Conservation (phyloP, 352 stramenopile species). For the Phytophthora meadii region DNA sequence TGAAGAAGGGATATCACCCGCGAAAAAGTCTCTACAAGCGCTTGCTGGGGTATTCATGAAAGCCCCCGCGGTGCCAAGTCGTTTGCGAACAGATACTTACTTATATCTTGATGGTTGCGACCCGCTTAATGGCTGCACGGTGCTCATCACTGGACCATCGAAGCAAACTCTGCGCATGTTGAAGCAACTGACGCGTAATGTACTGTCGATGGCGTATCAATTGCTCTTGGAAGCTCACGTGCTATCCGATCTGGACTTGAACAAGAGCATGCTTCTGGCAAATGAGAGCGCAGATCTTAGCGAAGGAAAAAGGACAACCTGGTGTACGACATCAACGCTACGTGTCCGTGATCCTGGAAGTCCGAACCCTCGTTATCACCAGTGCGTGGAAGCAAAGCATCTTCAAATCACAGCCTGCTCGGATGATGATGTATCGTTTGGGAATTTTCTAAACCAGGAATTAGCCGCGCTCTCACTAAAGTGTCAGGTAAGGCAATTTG, state of each 20-base stretch:
- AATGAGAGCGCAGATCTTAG: slow-evolving; percentile 24
- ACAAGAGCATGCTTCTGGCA: slow-evolving; percentile 37
- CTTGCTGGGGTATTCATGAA: slow-evolving; percentile 41
- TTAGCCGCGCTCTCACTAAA: slow-evolving; percentile 72
- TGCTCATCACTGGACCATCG: slow-evolving; percentile 92
- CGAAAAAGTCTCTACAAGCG: slow-evolving; percentile 39
- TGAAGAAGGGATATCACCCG: slow-evolving; percentile 39
- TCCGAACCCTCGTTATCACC: slow-evolving; percentile 62
- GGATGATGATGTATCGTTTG: slow-evolving; percentile 80
- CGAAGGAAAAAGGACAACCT: slow-evolving; percentile 52
- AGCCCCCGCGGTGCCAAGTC: slow-evolving; percentile 26
- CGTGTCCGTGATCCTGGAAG: slow-evolving; percentile 61
- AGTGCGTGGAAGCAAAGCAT: slow-evolving; percentile 76
- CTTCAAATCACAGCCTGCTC: slow-evolving; percentile 71
- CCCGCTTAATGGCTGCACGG: slow-evolving; percentile 93
- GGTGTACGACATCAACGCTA: slow-evolving; percentile 79
- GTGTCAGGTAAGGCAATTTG: slow-evolving; percentile 64
- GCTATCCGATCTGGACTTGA: slow-evolving; percentile 88
- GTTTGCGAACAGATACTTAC: slow-evolving; percentile 85
- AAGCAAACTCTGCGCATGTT: slow-evolving; percentile 91
- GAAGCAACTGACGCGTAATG: slow-evolving; percentile 91
- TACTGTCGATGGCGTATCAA: slow-evolving; percentile 96
- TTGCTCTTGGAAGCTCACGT: slow-evolving; percentile 96
- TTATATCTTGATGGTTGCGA: slow-evolving; percentile 96
- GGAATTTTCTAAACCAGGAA: slow-evolving; percentile 81